Evolutionary conservation across 306 rosid genomes (phyloP).

Genomic region (Cucurbita maxima): DNA sequence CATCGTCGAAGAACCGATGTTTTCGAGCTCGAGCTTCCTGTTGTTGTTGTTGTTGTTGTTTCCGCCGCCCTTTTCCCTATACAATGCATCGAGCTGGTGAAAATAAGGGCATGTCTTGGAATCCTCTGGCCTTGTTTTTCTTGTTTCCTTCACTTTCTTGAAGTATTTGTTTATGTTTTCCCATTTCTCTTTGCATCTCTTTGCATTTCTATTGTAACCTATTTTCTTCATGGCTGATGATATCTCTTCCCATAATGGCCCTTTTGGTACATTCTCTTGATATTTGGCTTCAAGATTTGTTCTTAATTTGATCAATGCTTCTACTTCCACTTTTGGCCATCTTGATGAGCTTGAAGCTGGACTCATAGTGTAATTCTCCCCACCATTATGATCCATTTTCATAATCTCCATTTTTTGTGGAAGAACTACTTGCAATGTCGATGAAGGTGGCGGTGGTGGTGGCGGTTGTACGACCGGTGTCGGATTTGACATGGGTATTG

Average conservation of each 20-base stretch:
- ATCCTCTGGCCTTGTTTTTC: constrained; percentile 45
- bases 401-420: not conserved
- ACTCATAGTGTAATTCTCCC: not conserved
- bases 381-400: constrained; percentile 11
- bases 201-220: constrained; percentile 56
- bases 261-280: constrained; percentile 63
- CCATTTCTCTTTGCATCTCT: constrained; percentile 97
- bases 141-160: constrained; percentile 76
- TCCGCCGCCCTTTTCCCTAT: constrained; percentile 28
- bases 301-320: constrained; percentile 47
- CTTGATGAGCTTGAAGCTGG: constrained; percentile 22
- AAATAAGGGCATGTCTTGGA: constrained; percentile 85
- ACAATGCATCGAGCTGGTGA: constrained; percentile 55
- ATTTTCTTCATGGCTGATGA: constrained; percentile 52
- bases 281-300: constrained; percentile 49
- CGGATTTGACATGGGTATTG: not conserved
- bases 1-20: not conserved
- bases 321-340: constrained; percentile 72
- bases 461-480: not conserved
- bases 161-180: constrained; percentile 96
- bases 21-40: not conserved
- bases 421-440: not conserved
- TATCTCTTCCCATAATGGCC: constrained; percentile 86
- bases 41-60: not conserved
- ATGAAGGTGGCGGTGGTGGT: not conserved